These are phyloP conservation scores for Talaromyces verruculosus DNA, from an alignment of 2,329 filamentous ascomycete genomes.

Conservation along the genomic window DNA sequence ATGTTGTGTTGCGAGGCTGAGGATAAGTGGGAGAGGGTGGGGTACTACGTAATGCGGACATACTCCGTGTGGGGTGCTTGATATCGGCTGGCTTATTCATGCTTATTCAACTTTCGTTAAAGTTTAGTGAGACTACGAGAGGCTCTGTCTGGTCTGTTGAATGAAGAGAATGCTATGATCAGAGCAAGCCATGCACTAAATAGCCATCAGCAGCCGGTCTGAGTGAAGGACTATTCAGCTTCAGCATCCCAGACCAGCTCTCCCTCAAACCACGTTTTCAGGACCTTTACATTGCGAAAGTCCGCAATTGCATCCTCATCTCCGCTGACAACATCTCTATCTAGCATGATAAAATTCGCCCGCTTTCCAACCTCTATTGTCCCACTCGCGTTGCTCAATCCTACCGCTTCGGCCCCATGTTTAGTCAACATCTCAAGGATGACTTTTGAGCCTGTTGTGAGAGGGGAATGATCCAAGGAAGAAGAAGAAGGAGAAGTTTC, in stretches of 20 bases:
- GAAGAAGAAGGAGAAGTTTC: neutral
- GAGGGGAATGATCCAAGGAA: neutral
- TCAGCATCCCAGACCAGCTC: constrained; percentile 17
- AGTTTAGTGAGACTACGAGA: neutral
- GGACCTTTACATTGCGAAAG: constrained; percentile 12
- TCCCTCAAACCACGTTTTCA: constrained; percentile 18
- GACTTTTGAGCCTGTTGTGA: neutral
- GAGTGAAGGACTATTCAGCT: neutral
- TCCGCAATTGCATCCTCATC: constrained; percentile 10
- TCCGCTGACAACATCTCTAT: neutral
- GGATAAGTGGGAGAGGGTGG: neutral
- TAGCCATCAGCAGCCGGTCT: neutral
- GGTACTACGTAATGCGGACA: neutral
- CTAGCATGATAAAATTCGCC: constrained; percentile 18
- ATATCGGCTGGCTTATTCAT: neutral
- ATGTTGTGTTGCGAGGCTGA: neutral
- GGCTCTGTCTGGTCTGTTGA: too few relatives aligned
- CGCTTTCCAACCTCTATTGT: constrained; percentile 12
- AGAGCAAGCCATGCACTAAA: neutral
- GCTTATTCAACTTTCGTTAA: neutral
- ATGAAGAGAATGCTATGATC: too few relatives aligned
- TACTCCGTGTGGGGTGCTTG: neutral
- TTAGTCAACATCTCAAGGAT: constrained; percentile 17
- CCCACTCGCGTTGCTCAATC: neutral
- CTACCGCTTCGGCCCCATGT: constrained; percentile 13